These are phyloP conservation scores for Sugiyamaella valdiviana DNA, from an alignment of 805 yeast species.

Conservation along the genomic window DNA sequence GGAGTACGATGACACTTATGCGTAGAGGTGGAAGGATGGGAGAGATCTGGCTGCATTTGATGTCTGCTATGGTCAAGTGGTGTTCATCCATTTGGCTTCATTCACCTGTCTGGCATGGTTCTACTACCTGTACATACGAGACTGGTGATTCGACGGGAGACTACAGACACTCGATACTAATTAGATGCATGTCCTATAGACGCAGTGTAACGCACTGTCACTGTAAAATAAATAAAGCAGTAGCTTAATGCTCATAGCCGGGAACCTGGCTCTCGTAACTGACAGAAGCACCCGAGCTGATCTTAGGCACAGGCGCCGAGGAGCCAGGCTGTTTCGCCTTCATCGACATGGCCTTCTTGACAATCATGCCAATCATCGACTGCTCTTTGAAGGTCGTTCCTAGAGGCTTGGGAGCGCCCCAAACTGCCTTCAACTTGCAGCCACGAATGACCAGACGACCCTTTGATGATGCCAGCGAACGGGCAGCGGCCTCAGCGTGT, in stretches of 20 bases:
- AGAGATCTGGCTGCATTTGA: background rate
- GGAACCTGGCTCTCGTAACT: background rate
- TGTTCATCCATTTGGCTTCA: background rate
- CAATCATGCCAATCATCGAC: slow-evolving; percentile 18
- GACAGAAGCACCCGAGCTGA: background rate
- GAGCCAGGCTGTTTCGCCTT: background rate
- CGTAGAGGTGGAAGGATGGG: slow-evolving; percentile 34
- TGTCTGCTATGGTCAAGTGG: background rate
- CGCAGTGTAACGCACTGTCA: no score
- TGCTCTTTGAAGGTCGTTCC: slow-evolving; percentile 23
- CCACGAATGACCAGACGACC: slow-evolving; percentile 29
- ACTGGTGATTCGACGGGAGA: background rate
- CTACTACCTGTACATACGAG: no score
- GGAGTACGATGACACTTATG: slow-evolving; percentile 72
- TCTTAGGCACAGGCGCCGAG: background rate
- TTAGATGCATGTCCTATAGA: background rate
- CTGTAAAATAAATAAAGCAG: background rate
- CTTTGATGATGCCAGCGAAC: slow-evolving; percentile 5
- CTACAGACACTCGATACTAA: background rate
- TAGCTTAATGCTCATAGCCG: background rate
- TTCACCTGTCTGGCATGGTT: no score
- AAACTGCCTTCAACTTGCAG: slow-evolving; percentile 24
- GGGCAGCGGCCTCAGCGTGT: slow-evolving; percentile 44
- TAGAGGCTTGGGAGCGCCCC: slow-evolving; percentile 27
- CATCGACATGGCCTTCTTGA: slow-evolving; percentile 15